Conservation (phyloP, 2,329 filamentous ascomycete species). For the Paradendryphiella salina region DNA sequence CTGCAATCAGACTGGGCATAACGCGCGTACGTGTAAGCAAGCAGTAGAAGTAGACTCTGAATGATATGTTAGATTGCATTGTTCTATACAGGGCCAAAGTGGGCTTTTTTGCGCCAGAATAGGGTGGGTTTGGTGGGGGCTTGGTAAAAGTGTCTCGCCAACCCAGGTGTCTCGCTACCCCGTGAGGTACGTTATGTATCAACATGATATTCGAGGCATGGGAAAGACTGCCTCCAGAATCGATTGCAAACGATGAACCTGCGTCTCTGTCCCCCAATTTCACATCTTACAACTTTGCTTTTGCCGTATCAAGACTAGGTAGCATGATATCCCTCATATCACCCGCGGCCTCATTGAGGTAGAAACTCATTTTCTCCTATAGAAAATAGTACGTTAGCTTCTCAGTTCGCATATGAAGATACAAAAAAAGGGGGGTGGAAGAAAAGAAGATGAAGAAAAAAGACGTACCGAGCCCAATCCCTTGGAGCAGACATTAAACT, state of each 20-base stretch:
- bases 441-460: not conserved
- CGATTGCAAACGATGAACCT: too few species aligned
- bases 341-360: slow-evolving; percentile 87
- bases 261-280: too few species aligned
- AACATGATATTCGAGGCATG: too few species aligned
- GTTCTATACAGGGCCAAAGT: too few species aligned
- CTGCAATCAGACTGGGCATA: not conserved
- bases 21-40: not conserved
- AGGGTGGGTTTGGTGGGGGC: too few species aligned
- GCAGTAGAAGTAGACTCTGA: not conserved
- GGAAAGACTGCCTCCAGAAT: too few species aligned
- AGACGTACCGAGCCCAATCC: slow-evolving; percentile 68
- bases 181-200: too few species aligned
- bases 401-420: not conserved
- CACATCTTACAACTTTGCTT: slow-evolving; percentile 76
- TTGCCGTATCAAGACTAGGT: slow-evolving; percentile 75
- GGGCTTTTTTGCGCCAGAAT: too few species aligned
- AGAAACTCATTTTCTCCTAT: slow-evolving; percentile 86
- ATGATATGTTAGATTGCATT: not conserved
- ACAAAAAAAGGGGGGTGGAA: too few species aligned
- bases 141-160: too few species aligned
- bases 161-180: too few species aligned
- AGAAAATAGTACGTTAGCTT: slow-evolving; percentile 19
- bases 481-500: slow-evolving; percentile 98
- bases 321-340: slow-evolving; percentile 87